Base-by-base conservation (phyloP, 805 yeast genomes). In the Suhomyces sp. region DNA sequence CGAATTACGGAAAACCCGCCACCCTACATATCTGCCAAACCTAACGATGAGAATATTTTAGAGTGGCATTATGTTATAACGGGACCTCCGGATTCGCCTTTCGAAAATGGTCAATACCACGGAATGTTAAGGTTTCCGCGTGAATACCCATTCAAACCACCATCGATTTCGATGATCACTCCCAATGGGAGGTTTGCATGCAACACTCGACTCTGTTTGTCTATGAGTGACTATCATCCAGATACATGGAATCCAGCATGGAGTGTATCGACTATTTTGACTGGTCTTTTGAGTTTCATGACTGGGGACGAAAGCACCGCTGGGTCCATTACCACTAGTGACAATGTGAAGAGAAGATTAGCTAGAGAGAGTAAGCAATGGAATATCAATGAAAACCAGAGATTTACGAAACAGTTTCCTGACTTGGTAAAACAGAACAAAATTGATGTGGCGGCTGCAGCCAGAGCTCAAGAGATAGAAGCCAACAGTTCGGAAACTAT, bases 191-290 rank as follows among this genome's bases (percentile, higher is more conserved):
- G 96, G 33, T 90, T 90, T 56, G 77, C 79, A 39, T 75, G 88
- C 38, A 86, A 86, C 56, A 80, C 88, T 3, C 68, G 96, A 31
- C 70, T 90, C 18, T 90, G 98, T 62, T 67, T 90, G 31, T 80
- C 90, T n/a, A 88, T 90, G 83, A 82, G 95, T 51, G 97, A 90
- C 62, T 90, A 79, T 58, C 98, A 90, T 50, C 96, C 96, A 3
- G 93, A 88, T 57, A 68, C 83, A 1, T 90, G 98, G 98, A 88
- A 90, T 58, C 97, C 98, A 1, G 88, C 95, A 5, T 90, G 97
- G 97, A 79, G 88, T 28, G 96, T 90, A 17, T 70, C 87, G 21
- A 88, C 97, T 0, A 90, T 90, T 14, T 69, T 90, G 48, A 85
- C 81, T 8, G 98, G 97, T 0, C 65, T 90, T 23, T 66, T 90